Evolutionary conservation across 208 protist species (phyloP).

Genomic region (Crithidia brevicula): DNA sequence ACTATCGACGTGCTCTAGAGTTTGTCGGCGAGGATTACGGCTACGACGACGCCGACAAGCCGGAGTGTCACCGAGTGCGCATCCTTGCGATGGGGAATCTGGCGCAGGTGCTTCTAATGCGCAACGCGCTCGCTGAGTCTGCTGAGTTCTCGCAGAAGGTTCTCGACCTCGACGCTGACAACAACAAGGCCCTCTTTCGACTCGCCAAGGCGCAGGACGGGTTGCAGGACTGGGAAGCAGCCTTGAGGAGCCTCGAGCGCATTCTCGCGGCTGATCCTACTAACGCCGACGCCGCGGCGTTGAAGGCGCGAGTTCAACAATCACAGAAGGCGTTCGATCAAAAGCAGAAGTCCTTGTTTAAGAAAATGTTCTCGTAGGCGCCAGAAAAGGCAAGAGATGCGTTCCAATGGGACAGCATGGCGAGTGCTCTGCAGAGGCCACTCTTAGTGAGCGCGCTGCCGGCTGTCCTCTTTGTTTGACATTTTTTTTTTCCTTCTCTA

Average conservation of each 20-base stretch:
- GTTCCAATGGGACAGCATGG: no score
- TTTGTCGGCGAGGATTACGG: slow-evolving; percentile 86
- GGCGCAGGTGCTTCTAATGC: slow-evolving; percentile 75
- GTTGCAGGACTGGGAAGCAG: slow-evolving; percentile 77
- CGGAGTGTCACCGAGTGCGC: slow-evolving; percentile 51
- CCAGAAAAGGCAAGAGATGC: no score
- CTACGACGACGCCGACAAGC: slow-evolving; percentile 58
- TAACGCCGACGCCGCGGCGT: slow-evolving; percentile 64
- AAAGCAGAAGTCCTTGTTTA: slow-evolving; percentile 82
- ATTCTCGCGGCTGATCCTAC: slow-evolving; percentile 58
- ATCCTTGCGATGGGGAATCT: slow-evolving; percentile 74
- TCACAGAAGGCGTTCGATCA: slow-evolving; percentile 68
- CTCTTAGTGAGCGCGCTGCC: no score
- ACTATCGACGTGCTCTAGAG: slow-evolving; percentile 87
- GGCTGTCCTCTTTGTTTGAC: no score
- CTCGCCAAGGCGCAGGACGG: slow-evolving; percentile 68
- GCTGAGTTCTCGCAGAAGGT: slow-evolving; percentile 65
- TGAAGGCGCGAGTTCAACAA: slow-evolving; percentile 55
- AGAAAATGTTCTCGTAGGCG: slow-evolving; percentile 89
- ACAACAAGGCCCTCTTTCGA: slow-evolving; percentile 82
- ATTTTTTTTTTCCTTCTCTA: no score
- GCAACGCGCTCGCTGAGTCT: slow-evolving; percentile 51
- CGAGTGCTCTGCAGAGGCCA: no score
- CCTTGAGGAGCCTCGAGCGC: slow-evolving; percentile 42
- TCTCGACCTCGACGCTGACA: slow-evolving; percentile 56